Conservation (phyloP, 306 rosid genomes). For the Mimosa bimucronata region DNA sequence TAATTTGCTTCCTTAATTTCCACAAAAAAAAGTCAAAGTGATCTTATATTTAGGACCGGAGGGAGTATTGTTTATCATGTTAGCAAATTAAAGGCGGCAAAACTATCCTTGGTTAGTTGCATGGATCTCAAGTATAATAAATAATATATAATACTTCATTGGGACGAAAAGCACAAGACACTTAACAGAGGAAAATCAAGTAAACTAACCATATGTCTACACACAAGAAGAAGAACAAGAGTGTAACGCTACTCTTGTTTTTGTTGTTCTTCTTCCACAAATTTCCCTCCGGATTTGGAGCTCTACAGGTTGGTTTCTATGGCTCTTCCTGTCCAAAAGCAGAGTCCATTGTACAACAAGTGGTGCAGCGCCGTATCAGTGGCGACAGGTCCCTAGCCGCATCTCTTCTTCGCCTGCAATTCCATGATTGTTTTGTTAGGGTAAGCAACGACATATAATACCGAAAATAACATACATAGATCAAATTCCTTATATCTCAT, state of each 20-base stretch:
- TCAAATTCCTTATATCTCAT: no score
- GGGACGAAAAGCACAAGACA: not conserved
- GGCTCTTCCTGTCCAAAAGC: conserved; percentile 17
- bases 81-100: not conserved
- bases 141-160: not conserved
- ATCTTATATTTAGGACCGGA: no score
- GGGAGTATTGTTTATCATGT: not conserved
- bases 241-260: not conserved
- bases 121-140: not conserved
- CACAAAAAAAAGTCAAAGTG: no score
- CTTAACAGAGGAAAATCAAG: not conserved
- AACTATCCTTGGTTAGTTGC: not conserved
- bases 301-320: conserved; percentile 41
- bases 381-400: conserved; percentile 19
- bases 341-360: conserved; percentile 5
- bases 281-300: conserved; percentile 36
- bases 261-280: conserved; percentile 12
- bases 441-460: conserved; percentile 10
- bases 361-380: conserved; percentile 5
- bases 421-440: conserved; percentile 24
- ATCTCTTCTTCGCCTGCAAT: conserved; percentile 24
- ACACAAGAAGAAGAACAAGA: not conserved
- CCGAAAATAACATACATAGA: no score
- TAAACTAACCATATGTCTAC: not conserved
- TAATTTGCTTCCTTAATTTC: no score